Evolutionary conservation across 2,329 filamentous ascomycete genomes (phyloP), one percentile per base, ranked within the genome.

Genomic region (Fusarium staphyleae): DNA sequence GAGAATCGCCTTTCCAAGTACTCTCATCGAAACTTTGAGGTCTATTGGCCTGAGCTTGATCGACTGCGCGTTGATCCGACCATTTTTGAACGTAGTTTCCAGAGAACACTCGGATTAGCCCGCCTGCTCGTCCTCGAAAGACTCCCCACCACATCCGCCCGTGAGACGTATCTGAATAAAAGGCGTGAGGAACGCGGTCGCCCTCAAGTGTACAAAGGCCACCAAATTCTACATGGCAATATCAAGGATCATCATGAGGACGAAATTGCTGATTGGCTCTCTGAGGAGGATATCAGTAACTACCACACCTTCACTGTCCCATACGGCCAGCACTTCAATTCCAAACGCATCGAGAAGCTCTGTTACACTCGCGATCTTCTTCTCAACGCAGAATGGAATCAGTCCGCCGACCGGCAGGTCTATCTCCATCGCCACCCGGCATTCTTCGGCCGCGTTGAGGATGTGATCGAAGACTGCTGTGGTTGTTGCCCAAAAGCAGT

Each of bases 1-100:
- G 91, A 96, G 68, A 96, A 91, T 62, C 86, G 91, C 9, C 80
- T 96, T 11, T 90, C 89, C 13, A 96, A 96, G 71, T 93, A 96
- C 71, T 89, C 88, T 12, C 89, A 89, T 67, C 81, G 91, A 35
- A 90, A 90, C 13, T 96, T 96, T 60, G 91, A 96, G 72, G 84
- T 93, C 0, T 88, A 89, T 70, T 96, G 90, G 86, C 81, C 87
- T 1, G 79, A 85, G 9, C 78, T 96, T 12, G 87, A 95, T 57
- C 84, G 91, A 14, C 83, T 83, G n/a, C 82, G 84, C 10, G 77
- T 96, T 47, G 91, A 96, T 64, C 91, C 91, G 5, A 96, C 90
- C 16, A 92, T 96, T 41, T 96, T 90, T 57, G 91, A 96, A 72
- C 80, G 91, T 41, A 91, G 86, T 50, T 96, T 96, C 65, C 80